phyloP scores from a whole-genome alignment of 192 early-diverging fungal genomes.

The Linnemannia exigua region DNA sequence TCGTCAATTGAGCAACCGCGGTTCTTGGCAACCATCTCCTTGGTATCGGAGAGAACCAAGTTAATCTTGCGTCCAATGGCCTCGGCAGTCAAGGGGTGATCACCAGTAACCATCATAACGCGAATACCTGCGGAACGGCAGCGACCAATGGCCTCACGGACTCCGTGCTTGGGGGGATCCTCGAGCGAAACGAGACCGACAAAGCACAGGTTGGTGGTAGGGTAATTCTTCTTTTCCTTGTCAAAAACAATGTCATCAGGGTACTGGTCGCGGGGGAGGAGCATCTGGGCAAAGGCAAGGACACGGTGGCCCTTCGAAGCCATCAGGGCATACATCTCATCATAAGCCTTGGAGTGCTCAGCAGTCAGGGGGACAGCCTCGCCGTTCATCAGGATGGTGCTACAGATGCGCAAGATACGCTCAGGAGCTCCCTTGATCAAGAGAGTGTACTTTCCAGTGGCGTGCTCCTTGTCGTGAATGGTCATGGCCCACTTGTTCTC shows the following conservation, averaged over 20 bases:
- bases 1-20: slow-evolving; percentile 70
- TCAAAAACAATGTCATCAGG: slow-evolving; percentile 83
- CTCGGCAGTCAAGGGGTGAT: slow-evolving; percentile 96
- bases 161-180: slow-evolving; percentile 98
- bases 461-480: slow-evolving; percentile 85
- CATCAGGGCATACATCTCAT: slow-evolving; percentile 90
- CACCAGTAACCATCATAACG: slow-evolving; percentile 99
- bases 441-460: slow-evolving; percentile 77
- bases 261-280: slow-evolving; percentile 76
- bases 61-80: slow-evolving; percentile 98
- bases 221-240: slow-evolving; percentile 82
- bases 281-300: slow-evolving; percentile 90
- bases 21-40: slow-evolving; percentile 79
- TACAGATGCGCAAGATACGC: slow-evolving; percentile 88
- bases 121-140: slow-evolving; percentile 94
- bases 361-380: slow-evolving; percentile 75
- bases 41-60: slow-evolving; percentile 91
- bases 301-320: slow-evolving; percentile 95
- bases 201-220: slow-evolving; percentile 76
- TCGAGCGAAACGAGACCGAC: slow-evolving; percentile 93
- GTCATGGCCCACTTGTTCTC: slow-evolving; percentile 97
- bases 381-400: slow-evolving; percentile 73
- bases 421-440: slow-evolving; percentile 98
- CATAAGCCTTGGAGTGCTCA: slow-evolving; percentile 74
- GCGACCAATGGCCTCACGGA: slow-evolving; percentile 96